A percentile compares a stretch with the other conserved stretches of the same genome.
Conservation (phyloP, 768 basidiomycete genomes). For the Tephrocybe sp. region DNA sequence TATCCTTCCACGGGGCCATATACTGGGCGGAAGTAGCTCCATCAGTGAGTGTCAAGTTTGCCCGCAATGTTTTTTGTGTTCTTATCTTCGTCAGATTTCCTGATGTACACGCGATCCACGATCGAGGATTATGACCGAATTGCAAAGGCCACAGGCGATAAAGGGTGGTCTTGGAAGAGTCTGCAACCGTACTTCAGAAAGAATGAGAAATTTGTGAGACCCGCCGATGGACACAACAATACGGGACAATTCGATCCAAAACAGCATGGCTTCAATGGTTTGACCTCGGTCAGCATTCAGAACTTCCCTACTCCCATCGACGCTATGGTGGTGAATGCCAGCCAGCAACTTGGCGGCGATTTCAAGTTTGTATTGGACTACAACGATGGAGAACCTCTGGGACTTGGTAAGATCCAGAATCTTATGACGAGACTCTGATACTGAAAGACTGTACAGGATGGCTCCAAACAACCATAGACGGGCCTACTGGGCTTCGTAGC, state of each 20-base stretch:
- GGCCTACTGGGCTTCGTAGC: conserved; percentile 21
- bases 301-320: conserved; percentile 22
- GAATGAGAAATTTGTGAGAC: conserved; percentile 26
- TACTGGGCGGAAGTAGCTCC: conserved; percentile 31
- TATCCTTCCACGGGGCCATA: conserved; percentile 25
- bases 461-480: conserved; percentile 17
- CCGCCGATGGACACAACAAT: conserved; percentile 30
- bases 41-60: conserved; percentile 22
- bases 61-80: not conserved
- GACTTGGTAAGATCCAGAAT: conserved; percentile 23
- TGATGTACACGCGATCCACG: conserved; percentile 24
- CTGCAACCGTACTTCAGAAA: conserved; percentile 25
- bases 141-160: conserved; percentile 25
- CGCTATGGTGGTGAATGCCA: conserved; percentile 15
- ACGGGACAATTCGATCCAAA: conserved; percentile 29
- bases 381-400: conserved; percentile 26
- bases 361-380: conserved; percentile 31
- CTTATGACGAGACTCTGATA: not conserved
- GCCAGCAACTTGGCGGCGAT: conserved; percentile 15
- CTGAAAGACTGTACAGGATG: conserved; percentile 1
- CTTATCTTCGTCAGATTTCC: conserved; percentile 12
- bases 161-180: conserved; percentile 32
- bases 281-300: conserved; percentile 22
- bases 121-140: conserved; percentile 29
- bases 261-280: conserved; percentile 8